phyloP scores from a whole-genome alignment of 352 stramenopile genomes.

The Plasmopara muralis region DNA sequence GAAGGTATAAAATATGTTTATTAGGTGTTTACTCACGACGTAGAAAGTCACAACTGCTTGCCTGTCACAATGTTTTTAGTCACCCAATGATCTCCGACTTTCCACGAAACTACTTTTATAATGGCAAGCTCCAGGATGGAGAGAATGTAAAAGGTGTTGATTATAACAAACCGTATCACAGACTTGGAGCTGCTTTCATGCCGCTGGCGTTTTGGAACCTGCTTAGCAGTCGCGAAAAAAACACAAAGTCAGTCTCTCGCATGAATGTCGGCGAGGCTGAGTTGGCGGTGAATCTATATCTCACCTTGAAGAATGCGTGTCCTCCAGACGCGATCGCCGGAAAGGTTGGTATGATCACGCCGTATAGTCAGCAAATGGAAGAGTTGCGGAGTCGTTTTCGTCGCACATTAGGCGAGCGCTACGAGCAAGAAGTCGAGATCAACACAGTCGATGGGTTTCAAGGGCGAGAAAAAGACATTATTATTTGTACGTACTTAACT shows the following conservation, averaged over 20 bases:
- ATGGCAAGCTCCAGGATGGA: constrained; percentile 75
- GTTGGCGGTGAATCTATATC: constrained; percentile 82
- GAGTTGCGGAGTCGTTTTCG: constrained; percentile 61
- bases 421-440: constrained; percentile 83
- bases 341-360: constrained; percentile 86
- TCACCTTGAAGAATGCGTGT: constrained; percentile 81
- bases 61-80: constrained; percentile 17
- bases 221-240: constrained; percentile 62
- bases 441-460: constrained; percentile 91
- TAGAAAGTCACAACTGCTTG: constrained; percentile 4
- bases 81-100: constrained; percentile 83
- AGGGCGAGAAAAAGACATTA: constrained; percentile 88
- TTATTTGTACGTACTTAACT: constrained; percentile 61
- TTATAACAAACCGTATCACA: constrained; percentile 78
- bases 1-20: constrained; percentile 31
- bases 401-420: constrained; percentile 52
- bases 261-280: constrained; percentile 77
- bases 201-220: constrained; percentile 86
- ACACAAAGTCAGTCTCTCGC: constrained; percentile 68
- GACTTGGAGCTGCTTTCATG: constrained; percentile 60
- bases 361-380: constrained; percentile 89
- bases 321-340: constrained; percentile 64
- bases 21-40: not conserved
- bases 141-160: constrained; percentile 59
- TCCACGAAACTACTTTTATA: constrained; percentile 80